Conservation (phyloP, 2,329 filamentous ascomycete genomes). For the Penicillium sp. region DNA sequence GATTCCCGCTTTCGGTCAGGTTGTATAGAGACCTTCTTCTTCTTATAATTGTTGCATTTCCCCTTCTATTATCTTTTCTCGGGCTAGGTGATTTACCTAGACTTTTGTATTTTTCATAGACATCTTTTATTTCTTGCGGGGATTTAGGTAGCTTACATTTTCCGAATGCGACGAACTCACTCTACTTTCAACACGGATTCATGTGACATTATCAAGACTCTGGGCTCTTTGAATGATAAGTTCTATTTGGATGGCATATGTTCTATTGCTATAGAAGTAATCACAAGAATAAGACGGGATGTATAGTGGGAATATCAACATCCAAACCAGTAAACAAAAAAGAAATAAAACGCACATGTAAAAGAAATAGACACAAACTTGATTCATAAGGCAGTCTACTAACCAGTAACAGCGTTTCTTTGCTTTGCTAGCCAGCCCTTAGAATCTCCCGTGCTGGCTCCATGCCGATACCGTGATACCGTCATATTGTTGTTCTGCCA, state of each 20-base stretch:
- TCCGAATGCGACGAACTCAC: constrained; percentile 9
- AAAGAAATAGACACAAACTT: not conserved
- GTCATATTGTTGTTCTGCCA: constrained; percentile 45
- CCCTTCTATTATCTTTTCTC: constrained; percentile 11
- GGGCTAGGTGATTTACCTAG: not conserved
- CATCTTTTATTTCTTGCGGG: constrained; percentile 10
- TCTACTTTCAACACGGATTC: not conserved
- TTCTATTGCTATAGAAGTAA: constrained; percentile 7
- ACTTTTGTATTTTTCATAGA: constrained; percentile 14
- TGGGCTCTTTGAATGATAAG: not conserved
- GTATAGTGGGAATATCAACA: constrained; percentile 10
- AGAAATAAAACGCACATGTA: not conserved
- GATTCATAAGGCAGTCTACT: constrained; percentile 18
- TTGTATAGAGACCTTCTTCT: constrained; percentile 47
- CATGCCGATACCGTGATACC: constrained; percentile 41
- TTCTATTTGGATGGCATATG: not conserved
- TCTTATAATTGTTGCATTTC: constrained; percentile 21
- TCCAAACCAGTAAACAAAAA: constrained; percentile 1
- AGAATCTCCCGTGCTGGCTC: constrained; percentile 36
- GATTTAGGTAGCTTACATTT: constrained; percentile 5
- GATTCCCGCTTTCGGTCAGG: constrained; percentile 83
- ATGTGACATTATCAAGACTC: not conserved
- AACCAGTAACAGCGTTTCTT: constrained; percentile 40
- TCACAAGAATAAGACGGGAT: constrained; percentile 5
- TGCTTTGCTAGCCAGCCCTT: constrained; percentile 48